phyloP scores from a whole-genome alignment of 2,329 filamentous ascomycete species.

The Penicillium hordei region DNA sequence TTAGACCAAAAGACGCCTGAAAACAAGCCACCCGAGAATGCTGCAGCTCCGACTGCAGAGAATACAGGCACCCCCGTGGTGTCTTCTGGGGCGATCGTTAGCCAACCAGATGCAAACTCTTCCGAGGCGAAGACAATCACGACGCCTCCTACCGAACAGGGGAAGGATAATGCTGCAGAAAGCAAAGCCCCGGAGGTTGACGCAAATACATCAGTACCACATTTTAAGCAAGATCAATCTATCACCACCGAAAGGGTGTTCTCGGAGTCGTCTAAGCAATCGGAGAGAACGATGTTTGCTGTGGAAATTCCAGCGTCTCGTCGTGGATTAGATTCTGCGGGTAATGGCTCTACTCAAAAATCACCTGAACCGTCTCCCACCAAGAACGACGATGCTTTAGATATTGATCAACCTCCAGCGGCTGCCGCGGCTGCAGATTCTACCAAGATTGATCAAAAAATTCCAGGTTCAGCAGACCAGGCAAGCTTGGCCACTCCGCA shows the following conservation, averaged over 20 bases:
- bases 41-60: not conserved
- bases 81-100: not conserved
- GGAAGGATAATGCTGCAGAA: not conserved
- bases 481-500: not conserved
- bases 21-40: not conserved
- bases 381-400: conserved; percentile 15
- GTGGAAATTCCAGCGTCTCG: conserved; percentile 5
- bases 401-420: conserved; percentile 17
- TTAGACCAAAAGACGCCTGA: conserved; percentile 7
- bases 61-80: not conserved
- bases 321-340: not conserved
- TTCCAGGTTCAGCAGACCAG: conserved; percentile 1
- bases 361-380: not conserved
- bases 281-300: not conserved
- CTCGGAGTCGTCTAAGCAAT: not conserved
- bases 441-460: not conserved
- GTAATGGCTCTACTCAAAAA: not conserved
- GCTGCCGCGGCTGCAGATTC: not conserved
- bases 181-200: not conserved
- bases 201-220: not conserved
- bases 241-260: not conserved
- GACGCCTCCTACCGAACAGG: not conserved
- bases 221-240: not conserved
- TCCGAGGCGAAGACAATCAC: not conserved
- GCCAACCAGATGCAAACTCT: not conserved